phyloP scores from a whole-genome alignment of 495 filamentous ascomycete genomes.

The Penicillium crystallinum region DNA sequence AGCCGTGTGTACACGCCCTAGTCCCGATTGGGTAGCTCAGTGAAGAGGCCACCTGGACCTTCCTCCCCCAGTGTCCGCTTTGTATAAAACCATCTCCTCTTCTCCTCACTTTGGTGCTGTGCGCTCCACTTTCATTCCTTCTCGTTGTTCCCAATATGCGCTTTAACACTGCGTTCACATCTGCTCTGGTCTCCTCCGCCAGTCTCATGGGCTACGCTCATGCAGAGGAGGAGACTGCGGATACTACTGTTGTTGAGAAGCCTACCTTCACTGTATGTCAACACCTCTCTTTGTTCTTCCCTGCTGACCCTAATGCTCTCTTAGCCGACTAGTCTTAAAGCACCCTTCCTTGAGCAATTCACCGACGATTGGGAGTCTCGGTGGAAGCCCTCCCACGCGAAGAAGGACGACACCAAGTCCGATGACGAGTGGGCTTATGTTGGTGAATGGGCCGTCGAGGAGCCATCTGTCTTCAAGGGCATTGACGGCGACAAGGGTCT shows the following conservation, averaged over 20 bases:
- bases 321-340: conserved; percentile 82
- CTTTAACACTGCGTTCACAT: conserved; percentile 64
- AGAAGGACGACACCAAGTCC: conserved; percentile 82
- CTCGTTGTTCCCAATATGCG: conserved; percentile 55
- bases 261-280: conserved; percentile 84
- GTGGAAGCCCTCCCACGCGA: conserved; percentile 92
- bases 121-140: conserved; percentile 23
- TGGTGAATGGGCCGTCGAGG: conserved; percentile 94
- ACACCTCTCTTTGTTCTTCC: conserved; percentile 1
- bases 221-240: conserved; percentile 62
- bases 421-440: conserved; percentile 98
- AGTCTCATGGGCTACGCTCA: conserved; percentile 65
- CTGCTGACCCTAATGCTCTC: conserved; percentile 12
- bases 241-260: conserved; percentile 56
- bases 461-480: conserved; percentile 86
- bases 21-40: conserved; percentile 29
- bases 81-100: conserved; percentile 37
- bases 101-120: conserved; percentile 21
- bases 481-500: conserved; percentile 96
- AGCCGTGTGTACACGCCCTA: conserved; percentile 23
- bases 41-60: conserved; percentile 47
- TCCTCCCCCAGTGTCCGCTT: conserved; percentile 17
- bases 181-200: conserved; percentile 60
- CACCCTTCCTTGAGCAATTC: conserved; percentile 97
- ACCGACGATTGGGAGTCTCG: conserved; percentile 87